A percentile compares a stretch with the other conserved stretches of the same genome.
phyloP scores from a whole-genome alignment of 2,329 filamentous ascomycete genomes.

The Rasamsonia emersonii region DNA sequence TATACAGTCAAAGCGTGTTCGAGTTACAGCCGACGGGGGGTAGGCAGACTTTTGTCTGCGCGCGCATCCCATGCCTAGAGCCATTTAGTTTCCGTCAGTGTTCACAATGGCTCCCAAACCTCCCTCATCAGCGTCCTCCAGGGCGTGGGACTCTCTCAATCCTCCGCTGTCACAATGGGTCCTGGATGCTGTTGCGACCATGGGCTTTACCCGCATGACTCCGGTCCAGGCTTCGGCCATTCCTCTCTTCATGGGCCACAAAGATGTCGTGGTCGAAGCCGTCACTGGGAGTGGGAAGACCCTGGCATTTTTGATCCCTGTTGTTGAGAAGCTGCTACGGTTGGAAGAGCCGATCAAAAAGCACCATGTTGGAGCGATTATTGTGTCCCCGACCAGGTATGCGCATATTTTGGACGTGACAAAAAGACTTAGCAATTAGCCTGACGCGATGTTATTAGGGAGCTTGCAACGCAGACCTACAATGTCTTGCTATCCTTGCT shows the following conservation, averaged over 20 bases:
- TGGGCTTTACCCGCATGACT: constrained; percentile 82
- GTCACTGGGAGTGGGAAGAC: constrained; percentile 92
- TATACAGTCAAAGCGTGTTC: too few relatives aligned
- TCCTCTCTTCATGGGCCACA: constrained; percentile 79
- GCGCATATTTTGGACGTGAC: constrained; percentile 4
- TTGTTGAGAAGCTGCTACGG: constrained; percentile 73
- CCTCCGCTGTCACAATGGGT: constrained; percentile 74
- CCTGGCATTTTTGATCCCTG: constrained; percentile 72
- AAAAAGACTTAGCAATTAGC: neutral
- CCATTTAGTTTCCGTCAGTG: too few relatives aligned
- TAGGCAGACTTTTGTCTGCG: too few relatives aligned
- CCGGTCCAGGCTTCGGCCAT: constrained; percentile 92
- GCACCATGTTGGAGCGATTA: constrained; percentile 81
- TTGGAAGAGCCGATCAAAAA: constrained; percentile 76
- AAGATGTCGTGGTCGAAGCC: constrained; percentile 87
- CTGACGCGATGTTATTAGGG: constrained; percentile 41
- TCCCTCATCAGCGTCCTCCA: constrained; percentile 35
- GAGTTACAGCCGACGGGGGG: too few relatives aligned
- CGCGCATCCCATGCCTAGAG: too few relatives aligned
- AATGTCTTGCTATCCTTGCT: constrained; percentile 68
- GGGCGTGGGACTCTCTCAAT: constrained; percentile 61
- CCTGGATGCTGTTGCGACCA: constrained; percentile 69
- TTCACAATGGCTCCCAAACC: constrained; percentile 34
- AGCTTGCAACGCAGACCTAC: constrained; percentile 85
- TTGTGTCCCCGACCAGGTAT: constrained; percentile 73